Base-by-base conservation (phyloP, 2,329 filamentous ascomycete species). In the Tothia fuscella region DNA sequence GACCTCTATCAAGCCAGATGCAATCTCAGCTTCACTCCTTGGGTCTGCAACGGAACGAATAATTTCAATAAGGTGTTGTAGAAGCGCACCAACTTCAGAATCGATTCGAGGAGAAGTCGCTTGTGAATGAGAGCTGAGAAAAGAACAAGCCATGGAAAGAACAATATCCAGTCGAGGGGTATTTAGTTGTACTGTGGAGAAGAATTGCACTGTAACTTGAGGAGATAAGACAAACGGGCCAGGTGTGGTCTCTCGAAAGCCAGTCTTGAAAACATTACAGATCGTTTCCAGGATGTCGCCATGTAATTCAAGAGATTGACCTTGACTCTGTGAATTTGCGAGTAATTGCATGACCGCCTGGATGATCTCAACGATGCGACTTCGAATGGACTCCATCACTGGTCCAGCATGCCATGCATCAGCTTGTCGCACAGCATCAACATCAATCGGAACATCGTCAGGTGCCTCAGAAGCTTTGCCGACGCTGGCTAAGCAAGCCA, bases 201-300 rank as follows among this genome's bases (percentile, higher is more conserved):
- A 67, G 54, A 82, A 81, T 31, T 76, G 67, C 9, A 78, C 74
- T n/a, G 83, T 74, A 48, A 76, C 68, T 1, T 70, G 63, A 0
- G 80, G 68, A 3, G 79, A 71, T 46, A 93, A 76, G 6, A 88
- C 82, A 51, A 91, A 89, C 1, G 83, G 81, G 0, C 84, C 84
- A 3, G 80, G 74, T 20, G 77, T 72, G 0, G 69, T 72, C 57
- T 93, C 85, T 1, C 78, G 78, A 52, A 88, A 88, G 0, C 85
- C 85, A 16, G 77, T 73, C 30, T 78, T 75, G 38, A 89, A 68
- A 36, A 88, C 74, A 44, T 69, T 70, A 59, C 84, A 91, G 25
- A 80, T 76, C 3, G 75, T 69, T 52, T 88, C 82, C 17, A 81
- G 70, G 9, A 85, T 71, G 49, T 88, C 84, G 17, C 75, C 71